Evolutionary conservation across 202 grass and related monocot species (phyloP).

Genomic region (Digitaria exilis): DNA sequence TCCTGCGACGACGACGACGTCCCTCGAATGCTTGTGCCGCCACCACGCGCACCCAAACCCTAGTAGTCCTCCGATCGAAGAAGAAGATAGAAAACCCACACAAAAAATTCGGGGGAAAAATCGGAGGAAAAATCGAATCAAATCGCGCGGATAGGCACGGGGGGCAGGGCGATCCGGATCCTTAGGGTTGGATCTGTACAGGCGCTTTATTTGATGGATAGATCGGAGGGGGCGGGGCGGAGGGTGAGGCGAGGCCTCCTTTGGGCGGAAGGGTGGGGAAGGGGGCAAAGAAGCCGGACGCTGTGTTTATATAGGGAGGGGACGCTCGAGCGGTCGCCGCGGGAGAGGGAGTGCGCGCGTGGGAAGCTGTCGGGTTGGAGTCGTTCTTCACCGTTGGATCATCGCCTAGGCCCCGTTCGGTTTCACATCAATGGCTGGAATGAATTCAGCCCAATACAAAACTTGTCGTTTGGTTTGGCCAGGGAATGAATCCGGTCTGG

Average conservation of each 20-base stretch:
- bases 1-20: background rate
- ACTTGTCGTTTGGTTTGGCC: too few relatives aligned
- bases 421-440: too few relatives aligned
- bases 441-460: too few relatives aligned
- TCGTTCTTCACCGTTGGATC: background rate
- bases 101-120: background rate
- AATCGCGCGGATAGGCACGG: slow-evolving; percentile 21
- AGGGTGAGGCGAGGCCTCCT: slow-evolving; percentile 27
- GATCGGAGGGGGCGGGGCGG: slow-evolving; percentile 6
- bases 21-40: slow-evolving; percentile 29
- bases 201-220: slow-evolving; percentile 45
- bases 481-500: too few relatives aligned
- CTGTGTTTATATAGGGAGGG: background rate
- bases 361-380: background rate
- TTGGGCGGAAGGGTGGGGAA: slow-evolving; percentile 18
- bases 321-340: background rate
- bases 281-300: background rate
- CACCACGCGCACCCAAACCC: slow-evolving; percentile 46
- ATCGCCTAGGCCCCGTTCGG: too few relatives aligned
- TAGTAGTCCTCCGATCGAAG: slow-evolving; percentile 34
- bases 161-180: slow-evolving; percentile 38
- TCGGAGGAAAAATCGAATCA: background rate
- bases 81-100: background rate
- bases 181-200: slow-evolving; percentile 39
- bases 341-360: background rate